Evolutionary conservation across 2,329 filamentous ascomycete genomes (phyloP), one percentile per base, ranked within the genome.

Genomic region (Fusarium albosuccineum): DNA sequence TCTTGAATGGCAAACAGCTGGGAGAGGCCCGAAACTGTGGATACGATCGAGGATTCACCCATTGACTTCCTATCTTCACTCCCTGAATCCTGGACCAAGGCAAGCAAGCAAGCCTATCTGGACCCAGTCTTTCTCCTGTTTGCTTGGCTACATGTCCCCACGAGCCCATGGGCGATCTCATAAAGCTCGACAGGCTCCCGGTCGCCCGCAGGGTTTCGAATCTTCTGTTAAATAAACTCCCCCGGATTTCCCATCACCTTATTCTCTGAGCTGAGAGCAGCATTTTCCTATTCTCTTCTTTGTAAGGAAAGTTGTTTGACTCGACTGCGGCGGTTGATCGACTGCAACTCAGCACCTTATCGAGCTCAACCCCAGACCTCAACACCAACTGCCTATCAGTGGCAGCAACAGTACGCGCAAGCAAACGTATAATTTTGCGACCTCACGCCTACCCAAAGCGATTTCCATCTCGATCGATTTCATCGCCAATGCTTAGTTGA

Each of bases 71-170:
- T 56, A 57, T 58, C 48, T 64, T 58, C 57, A 61, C 66, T 72
- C 67, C 62, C 59, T 55, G 33, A 44, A 46, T 46, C 39, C 39
- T 17, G 14, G 37, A 22, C n/a, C 44, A 49, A 49, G 45, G 45
- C 36, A 26, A 26, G 45, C 63, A 60, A 70, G 49, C 57, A 60
- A 70, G 67, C 55, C 60, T 68, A 70, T 70, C 67, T 69, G 60
- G 70, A 69, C 70, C 67, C 68, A 65, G 55, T 69, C 64, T 70
- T 73, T 64, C 65, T 63, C 63, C 46, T 52, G 66, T 55, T 67
- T 55, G 41, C 56, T 59, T 64, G 59, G 58, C 53, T 44, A 34
- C 37, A 55, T n/a, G 53, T 53, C 59, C 54, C 66, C 66, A 68
- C 62, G 57, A 48, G 16, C 29, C 46, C 51, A 50, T 60, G 57